Conservation (phyloP, 768 basidiomycete species). For the Auricularia sp. region DNA sequence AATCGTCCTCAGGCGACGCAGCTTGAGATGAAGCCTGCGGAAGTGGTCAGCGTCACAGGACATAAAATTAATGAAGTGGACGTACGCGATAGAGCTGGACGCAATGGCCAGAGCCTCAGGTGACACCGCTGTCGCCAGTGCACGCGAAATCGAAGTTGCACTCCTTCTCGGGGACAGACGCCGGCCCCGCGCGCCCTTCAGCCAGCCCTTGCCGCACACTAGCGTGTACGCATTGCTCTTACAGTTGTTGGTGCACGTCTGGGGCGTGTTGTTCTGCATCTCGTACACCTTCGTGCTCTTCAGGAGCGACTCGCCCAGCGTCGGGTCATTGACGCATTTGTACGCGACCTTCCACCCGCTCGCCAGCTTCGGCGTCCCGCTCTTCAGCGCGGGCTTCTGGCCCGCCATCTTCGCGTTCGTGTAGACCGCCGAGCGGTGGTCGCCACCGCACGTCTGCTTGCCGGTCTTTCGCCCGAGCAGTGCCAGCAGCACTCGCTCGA, state of each 20-base stretch:
- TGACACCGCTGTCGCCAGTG: too few species aligned
- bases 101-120: too few species aligned
- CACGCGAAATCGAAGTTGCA: too few species aligned
- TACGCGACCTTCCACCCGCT: conserved; percentile 1
- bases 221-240: neutral
- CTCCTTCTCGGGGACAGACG: too few species aligned
- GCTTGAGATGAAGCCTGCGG: too few species aligned
- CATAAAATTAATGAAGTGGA: too few species aligned
- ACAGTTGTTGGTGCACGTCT: neutral
- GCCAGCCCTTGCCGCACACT: neutral
- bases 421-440: neutral
- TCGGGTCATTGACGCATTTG: neutral
- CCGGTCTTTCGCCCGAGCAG: neutral
- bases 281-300: neutral
- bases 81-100: too few species aligned
- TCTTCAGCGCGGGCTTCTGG: neutral
- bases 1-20: too few species aligned
- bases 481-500: neutral
- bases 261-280: neutral
- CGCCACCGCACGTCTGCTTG: neutral
- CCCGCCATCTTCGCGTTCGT: neutral
- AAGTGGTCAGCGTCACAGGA: too few species aligned
- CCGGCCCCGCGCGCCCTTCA: too few species aligned
- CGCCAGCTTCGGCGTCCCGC: neutral
- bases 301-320: neutral